Evolutionary conservation across 2,329 filamentous ascomycete genomes (phyloP), one percentile per base, ranked within the genome.

Genomic region (Talaromyces piceae): DNA sequence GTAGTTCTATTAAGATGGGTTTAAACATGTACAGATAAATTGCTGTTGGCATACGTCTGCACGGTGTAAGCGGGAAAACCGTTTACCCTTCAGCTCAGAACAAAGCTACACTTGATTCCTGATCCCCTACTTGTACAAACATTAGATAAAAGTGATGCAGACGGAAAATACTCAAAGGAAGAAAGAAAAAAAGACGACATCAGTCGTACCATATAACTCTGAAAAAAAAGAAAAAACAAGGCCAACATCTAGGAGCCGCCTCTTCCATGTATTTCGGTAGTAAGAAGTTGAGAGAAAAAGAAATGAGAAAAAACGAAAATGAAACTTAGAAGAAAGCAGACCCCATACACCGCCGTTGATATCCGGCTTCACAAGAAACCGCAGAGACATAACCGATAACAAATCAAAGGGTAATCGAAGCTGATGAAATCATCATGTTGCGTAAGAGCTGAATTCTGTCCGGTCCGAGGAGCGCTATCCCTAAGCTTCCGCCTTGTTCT

Each of bases 401-500:
- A 18, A n/a, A 37, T 18, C 13, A n/a, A 37, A 37, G 16, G 33
- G 33, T 37, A 37, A 37, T 37, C 33, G 33, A 37, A 37, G 20
- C 20, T 37, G 33, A 37, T 37, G 33, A 37, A 37, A 37, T 37
- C 33, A 37, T 37, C 33, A 37, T 37, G 30, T 37, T 37, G 33
- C 33, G 33, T 37, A 37, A 37, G 31, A 23, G 39, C 39, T 22
- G 39, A n/a, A n/a, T n/a, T n/a, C n/a, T 43, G 39, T 43, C 13
- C 23, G n/a, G 39, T 43, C 33, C 33, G 7, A 43, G 23, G 39
- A 25, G n/a, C 25, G 22, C 4, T 3, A 37, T 20, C 33, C 57
- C 52, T 49, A 56, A 37, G 53, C 54, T 54, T 55, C 54, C 53
- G 55, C 56, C 75, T 82, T 82, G 67, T 78, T 84, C 77, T 89